Base-by-base conservation (phyloP, 495 filamentous ascomycete species). In the Talaromyces ruber region DNA sequence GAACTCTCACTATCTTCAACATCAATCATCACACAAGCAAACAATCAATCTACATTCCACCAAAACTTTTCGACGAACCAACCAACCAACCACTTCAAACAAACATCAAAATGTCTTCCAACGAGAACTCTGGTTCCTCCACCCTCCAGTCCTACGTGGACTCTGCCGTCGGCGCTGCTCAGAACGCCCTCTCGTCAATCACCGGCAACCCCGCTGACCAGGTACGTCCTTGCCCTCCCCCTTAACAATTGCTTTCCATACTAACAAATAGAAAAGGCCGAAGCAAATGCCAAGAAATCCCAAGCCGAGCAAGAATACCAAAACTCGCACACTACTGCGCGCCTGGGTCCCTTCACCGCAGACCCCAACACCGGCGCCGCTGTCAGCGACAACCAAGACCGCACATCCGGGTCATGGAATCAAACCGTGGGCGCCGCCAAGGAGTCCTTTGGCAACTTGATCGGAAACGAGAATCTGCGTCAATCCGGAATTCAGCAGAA, bases 341-440 rank as follows among this genome's bases (percentile, higher is more conserved):
- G 91, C 69, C 64, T 88, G 24, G 91, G 89, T 21, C 84, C 86
- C 52, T 70, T 86, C 62, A 56, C 74, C 14, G 84, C 84, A 18
- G 82, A 89, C 63, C 86, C 88, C 25, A 76, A 85, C 55, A 83
- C 86, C 4, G 93, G 90, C 50, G 86, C 84, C 53, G 77, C 90
- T 58, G 84, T 88, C 43, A 78, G 83, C 66, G 90, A 96, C 74
- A 77, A 91, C 71, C 79, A 85, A 7, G 77, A 92, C 73, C 89
- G 93, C 64, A 71, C 78, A 18, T 72, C 82, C 5, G 93, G 93
- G 32, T 79, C 81, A 43, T 93, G 88, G 84, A 90, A 96, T 77
- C 92, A 98, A 76, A 94, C 89, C 45, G 64, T 92, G 43, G 93
- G 93, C 60, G 84, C 89, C 0, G 87, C 83, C 45, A 98, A 98